phyloP scores from a whole-genome alignment of 2,329 filamentous ascomycete species.

The Magnaporthiopsis incrustans region DNA sequence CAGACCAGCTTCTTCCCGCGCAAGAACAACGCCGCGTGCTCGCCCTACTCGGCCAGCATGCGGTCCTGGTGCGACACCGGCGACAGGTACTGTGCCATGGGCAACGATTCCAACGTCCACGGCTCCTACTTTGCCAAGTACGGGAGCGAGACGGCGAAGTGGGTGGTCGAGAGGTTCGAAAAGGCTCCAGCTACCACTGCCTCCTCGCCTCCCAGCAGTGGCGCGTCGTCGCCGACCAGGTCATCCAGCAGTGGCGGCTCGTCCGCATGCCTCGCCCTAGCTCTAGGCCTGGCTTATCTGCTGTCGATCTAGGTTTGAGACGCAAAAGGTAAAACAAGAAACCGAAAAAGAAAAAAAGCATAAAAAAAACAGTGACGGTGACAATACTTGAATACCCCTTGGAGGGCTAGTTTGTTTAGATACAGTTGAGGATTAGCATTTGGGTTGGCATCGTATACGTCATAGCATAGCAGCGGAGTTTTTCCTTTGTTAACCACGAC shows the following conservation, averaged over 20 bases:
- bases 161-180: conserved; percentile 15
- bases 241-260: not conserved
- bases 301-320: not conserved
- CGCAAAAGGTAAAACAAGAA: not conserved
- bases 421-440: not conserved
- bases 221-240: not conserved
- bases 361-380: not conserved
- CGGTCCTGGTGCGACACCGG: conserved; percentile 18
- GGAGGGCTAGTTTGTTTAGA: not conserved
- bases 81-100: conserved; percentile 19
- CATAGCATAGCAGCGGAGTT: not conserved
- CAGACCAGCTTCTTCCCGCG: conserved; percentile 17
- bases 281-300: not conserved
- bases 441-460: not conserved
- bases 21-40: conserved; percentile 14
- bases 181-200: not conserved
- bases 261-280: not conserved
- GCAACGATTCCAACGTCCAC: conserved; percentile 13
- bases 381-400: not conserved
- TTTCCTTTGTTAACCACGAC: not conserved
- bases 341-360: not conserved
- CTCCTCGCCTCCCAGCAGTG: not conserved
- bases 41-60: conserved; percentile 14
- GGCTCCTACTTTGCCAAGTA: conserved; percentile 19
- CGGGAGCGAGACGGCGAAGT: conserved; percentile 15